Evolutionary conservation across 2,329 filamentous ascomycete genomes (phyloP).

Genomic region (Calonectria leucothoes): DNA sequence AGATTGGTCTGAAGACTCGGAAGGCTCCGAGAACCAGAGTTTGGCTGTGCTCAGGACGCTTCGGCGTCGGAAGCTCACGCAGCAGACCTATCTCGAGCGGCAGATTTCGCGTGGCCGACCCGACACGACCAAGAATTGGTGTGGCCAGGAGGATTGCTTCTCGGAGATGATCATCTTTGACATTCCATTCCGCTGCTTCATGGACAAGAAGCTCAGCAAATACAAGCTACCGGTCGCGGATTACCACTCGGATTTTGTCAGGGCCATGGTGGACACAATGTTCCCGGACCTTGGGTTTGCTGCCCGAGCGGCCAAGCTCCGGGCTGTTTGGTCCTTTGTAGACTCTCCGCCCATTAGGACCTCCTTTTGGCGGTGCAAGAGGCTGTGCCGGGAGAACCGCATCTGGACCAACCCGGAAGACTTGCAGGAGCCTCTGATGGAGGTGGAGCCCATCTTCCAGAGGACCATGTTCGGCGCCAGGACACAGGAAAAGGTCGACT

Average conservation of each 20-base stretch:
- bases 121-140: conserved; percentile 27
- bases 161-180: conserved; percentile 22
- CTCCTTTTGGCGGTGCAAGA: conserved; percentile 36
- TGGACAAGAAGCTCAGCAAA: conserved; percentile 13
- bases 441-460: conserved; percentile 22
- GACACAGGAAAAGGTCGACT: not conserved
- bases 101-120: conserved; percentile 38
- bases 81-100: not conserved
- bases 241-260: conserved; percentile 35
- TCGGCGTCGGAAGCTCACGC: conserved; percentile 1
- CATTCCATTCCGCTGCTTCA: conserved; percentile 16
- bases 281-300: conserved; percentile 22
- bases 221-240: conserved; percentile 17
- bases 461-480: conserved; percentile 34
- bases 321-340: conserved; percentile 36
- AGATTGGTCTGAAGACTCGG: no score
- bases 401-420: conserved; percentile 5
- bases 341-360: conserved; percentile 39
- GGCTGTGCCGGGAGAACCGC: not conserved
- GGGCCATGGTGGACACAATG: conserved; percentile 23
- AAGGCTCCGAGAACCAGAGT: not conserved
- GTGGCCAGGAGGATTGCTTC: conserved; percentile 27
- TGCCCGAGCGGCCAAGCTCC: conserved; percentile 23
- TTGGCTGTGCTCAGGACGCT: not conserved
- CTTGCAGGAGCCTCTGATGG: conserved; percentile 20